These are phyloP conservation scores for Colletotrichum eremochloae DNA, from an alignment of 2,329 filamentous ascomycete species.

Conservation along the genomic window DNA sequence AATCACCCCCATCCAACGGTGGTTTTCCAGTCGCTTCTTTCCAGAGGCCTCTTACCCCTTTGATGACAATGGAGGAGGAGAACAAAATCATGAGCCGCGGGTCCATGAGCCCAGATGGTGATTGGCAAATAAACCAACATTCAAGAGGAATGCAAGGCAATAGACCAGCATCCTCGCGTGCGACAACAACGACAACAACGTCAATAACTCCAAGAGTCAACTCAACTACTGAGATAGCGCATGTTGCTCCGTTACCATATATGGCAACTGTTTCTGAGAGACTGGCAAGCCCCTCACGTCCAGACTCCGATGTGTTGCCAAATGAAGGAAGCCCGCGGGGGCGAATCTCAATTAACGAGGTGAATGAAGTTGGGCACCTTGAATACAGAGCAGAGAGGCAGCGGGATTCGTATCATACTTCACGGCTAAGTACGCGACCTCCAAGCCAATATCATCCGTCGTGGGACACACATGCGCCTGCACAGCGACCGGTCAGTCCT, in stretches of 20 bases:
- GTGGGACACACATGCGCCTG: background rate
- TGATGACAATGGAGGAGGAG: conserved; percentile 38
- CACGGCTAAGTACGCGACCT: conserved; percentile 7
- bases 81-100: conserved; percentile 12
- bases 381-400: conserved; percentile 3
- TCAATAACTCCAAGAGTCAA: background rate
- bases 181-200: background rate
- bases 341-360: background rate
- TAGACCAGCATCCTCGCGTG: background rate
- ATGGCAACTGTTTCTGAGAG: background rate
- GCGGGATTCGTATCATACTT: background rate
- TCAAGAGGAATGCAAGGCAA: background rate
- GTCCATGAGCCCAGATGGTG: conserved; percentile 5
- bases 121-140: conserved; percentile 14
- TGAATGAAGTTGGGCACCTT: background rate
- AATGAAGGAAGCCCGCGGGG: conserved; percentile 26
- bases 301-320: conserved; percentile 21
- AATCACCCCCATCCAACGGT: conserved; percentile 16
- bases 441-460: background rate
- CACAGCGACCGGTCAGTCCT: background rate
- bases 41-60: conserved; percentile 9
- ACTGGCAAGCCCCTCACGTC: conserved; percentile 8
- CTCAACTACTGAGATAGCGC: background rate
- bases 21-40: background rate
- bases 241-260: background rate